Evolutionary conservation across 2,329 filamentous ascomycete species (phyloP).

Genomic region (Tolypocladium capitatum): DNA sequence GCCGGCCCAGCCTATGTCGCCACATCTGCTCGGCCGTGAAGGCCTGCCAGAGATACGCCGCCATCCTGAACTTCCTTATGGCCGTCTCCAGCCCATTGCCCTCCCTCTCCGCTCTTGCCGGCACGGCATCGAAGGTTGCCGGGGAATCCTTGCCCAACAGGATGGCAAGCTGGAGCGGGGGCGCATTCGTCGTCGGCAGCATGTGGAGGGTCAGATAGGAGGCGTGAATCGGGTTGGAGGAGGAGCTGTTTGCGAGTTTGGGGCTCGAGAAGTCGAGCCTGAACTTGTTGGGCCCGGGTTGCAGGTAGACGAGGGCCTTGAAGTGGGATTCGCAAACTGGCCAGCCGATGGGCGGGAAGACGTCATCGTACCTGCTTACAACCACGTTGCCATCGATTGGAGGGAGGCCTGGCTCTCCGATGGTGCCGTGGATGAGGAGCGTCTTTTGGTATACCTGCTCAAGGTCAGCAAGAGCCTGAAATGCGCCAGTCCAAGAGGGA

Average conservation of each 20-base stretch:
- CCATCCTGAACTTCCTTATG: conserved; percentile 83
- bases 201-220: conserved; percentile 77
- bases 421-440: conserved; percentile 65
- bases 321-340: conserved; percentile 82
- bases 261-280: conserved; percentile 80
- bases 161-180: conserved; percentile 81
- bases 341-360: conserved; percentile 72
- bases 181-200: conserved; percentile 62
- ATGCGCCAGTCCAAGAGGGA: neutral
- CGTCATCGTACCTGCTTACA: conserved; percentile 71
- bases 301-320: conserved; percentile 82
- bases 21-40: conserved; percentile 97
- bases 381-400: conserved; percentile 67
- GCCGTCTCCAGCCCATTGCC: conserved; percentile 72
- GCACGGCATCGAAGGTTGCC: conserved; percentile 70
- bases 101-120: conserved; percentile 61
- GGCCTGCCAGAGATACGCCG: conserved; percentile 91
- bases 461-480: conserved; percentile 8
- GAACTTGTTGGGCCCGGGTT: conserved; percentile 77
- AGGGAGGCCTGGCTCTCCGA: conserved; percentile 57
- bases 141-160: conserved; percentile 80
- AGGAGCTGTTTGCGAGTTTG: conserved; percentile 58
- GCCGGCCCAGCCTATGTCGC: conserved; percentile 71
- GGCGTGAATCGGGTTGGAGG: conserved; percentile 58
- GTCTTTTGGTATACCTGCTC: conserved; percentile 84